A percentile compares a stretch with the other conserved stretches of the same genome.
These are phyloP conservation scores for Peniophora sp. DNA, from an alignment of 1,284 basidiomycete species.

Conservation along the genomic window DNA sequence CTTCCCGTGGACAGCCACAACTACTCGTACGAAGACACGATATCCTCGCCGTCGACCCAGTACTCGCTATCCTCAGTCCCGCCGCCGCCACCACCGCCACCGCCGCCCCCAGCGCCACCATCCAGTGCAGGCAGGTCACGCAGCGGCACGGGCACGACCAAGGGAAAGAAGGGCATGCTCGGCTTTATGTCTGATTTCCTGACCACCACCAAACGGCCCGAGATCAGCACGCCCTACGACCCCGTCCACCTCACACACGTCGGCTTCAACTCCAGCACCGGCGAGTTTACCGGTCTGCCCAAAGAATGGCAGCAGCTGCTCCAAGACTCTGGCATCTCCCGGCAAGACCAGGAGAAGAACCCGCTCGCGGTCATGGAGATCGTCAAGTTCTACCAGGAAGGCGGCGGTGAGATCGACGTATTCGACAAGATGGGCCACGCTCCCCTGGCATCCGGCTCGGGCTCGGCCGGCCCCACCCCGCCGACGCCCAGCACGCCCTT, in stretches of 20 bases:
- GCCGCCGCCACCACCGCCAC: constrained; percentile 13
- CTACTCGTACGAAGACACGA: constrained; percentile 22
- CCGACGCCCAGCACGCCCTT: too few species aligned
- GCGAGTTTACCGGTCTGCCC: constrained; percentile 95
- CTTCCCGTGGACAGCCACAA: too few species aligned
- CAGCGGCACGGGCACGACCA: constrained; percentile 53
- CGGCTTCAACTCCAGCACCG: constrained; percentile 97
- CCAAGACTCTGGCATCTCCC: constrained; percentile 94
- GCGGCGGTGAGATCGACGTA: constrained; percentile 57
- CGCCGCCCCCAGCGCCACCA: constrained; percentile 19
- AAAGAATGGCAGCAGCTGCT: constrained; percentile 99
- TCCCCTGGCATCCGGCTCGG: constrained; percentile 3
- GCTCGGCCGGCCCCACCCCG: too few species aligned
- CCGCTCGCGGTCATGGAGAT: constrained; percentile 99
- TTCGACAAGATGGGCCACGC: constrained; percentile 75
- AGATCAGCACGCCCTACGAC: constrained; percentile 97
- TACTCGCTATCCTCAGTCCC: constrained; percentile 19
- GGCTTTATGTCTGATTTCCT: constrained; percentile 79
- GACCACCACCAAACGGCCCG: constrained; percentile 73
- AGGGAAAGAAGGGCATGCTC: constrained; percentile 69
- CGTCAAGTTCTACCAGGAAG: constrained; percentile 95
- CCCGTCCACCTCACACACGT: constrained; percentile 99
- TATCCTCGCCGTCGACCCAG: constrained; percentile 14
- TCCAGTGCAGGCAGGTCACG: constrained; percentile 42
- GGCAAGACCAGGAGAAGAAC: constrained; percentile 93